Base-by-base conservation (phyloP, 441 rosid genomes). In the Gossypium schwendimanii region DNA sequence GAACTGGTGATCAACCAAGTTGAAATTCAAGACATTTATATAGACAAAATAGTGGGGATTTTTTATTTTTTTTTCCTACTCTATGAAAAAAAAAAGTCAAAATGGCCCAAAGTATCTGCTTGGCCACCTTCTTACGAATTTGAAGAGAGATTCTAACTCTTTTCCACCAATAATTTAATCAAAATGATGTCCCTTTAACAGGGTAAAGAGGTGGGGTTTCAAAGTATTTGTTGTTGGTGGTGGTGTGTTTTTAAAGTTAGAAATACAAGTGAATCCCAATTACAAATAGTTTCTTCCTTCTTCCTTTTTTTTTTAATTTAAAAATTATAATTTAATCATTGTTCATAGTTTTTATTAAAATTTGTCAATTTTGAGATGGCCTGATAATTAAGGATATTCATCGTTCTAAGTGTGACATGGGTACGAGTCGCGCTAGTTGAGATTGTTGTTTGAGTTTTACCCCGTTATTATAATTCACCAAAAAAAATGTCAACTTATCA, bases 141-240 rank as follows among this genome's bases (percentile, higher is more conserved):
- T 68, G 53, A 66, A 76, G 7, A 47, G 75, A 64, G 67, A 63
- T 63, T 39, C 67, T 36, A 9, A 0, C 1, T 66, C 20, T 53
- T 33, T 59, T 2, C 21, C 4, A 11, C 23, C 6, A 33, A 57
- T 57, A 57, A 23, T 57, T 23, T 57, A 57, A 23, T 23, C 33
- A n/a, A 44, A 5, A 39, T 11, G 9, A 21, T 70, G 87, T 36
- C 90, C 73, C 78, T 83, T 77, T n/a, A 63, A 63, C 63, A 12
- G 5, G 52, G 8, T 26, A 76, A 77, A 81, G 84, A 69, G 86
- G 55, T 49, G 26, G 45, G 24, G 36, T 11, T 21, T 23, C 17
- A 44, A 2, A 12, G 26, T 11, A 9, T 62, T 62, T 36, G 5
- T 15, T 33, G n/a, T 3, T 17, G 4, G 0, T 12, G 2, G 15